These are phyloP conservation scores for Daedaleopsis sinensis DNA, from an alignment of 768 basidiomycete genomes.

Conservation along the genomic window DNA sequence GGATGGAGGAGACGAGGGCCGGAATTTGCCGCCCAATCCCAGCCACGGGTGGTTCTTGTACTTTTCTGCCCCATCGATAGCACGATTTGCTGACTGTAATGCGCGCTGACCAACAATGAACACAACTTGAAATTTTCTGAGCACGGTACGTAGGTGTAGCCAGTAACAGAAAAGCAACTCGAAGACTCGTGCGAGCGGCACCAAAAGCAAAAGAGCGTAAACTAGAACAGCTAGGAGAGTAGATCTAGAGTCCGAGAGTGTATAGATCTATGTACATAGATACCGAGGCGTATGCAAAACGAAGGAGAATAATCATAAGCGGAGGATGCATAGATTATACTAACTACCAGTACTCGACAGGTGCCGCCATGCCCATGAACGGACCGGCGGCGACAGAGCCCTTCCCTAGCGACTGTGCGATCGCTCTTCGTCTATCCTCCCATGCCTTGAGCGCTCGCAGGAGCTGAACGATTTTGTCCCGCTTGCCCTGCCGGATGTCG, in stretches of 20 bases:
- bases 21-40: slow-evolving; percentile 20
- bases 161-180: no score
- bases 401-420: slow-evolving; percentile 54
- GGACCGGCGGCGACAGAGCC: slow-evolving; percentile 28
- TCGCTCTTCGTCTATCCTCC: slow-evolving; percentile 73
- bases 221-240: neutral
- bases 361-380: slow-evolving; percentile 27
- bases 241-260: slow-evolving; percentile 3
- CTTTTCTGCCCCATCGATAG: slow-evolving; percentile 17
- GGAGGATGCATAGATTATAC: neutral
- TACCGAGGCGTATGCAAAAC: neutral
- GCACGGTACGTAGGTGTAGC: no score
- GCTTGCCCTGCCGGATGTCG: slow-evolving; percentile 82
- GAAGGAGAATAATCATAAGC: neutral
- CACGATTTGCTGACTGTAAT: slow-evolving; percentile 6
- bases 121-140: no score
- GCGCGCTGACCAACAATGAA: slow-evolving; percentile 6
- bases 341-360: neutral
- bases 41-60: slow-evolving; percentile 8
- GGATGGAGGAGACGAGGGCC: slow-evolving; percentile 13
- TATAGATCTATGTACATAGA: slow-evolving; percentile 5
- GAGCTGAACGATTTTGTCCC: slow-evolving; percentile 80
- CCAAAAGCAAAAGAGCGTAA: neutral
- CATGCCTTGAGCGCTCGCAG: slow-evolving; percentile 75
- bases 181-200: neutral